Evolutionary conservation across 495 filamentous ascomycete species (phyloP), one percentile per base, ranked within the genome.

Genomic region (Penicillium simplicissimum): DNA sequence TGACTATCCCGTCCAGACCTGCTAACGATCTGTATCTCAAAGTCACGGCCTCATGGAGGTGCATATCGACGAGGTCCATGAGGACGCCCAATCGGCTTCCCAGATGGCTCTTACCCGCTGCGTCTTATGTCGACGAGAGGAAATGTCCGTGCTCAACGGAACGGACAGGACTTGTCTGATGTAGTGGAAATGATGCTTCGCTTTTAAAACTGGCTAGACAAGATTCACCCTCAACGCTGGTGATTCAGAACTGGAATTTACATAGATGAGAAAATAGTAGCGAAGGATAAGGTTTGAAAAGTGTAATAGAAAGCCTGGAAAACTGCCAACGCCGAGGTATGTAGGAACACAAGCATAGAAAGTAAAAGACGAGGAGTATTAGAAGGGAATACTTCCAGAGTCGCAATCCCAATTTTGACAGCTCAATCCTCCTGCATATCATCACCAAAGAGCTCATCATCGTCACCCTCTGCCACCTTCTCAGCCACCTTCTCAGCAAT

Each of bases 401-500:
- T 15, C 6, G n/a, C 36, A 52, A 38, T 48, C 17, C 38, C 23
- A 48, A 38, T 56, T n/a, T 40, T 65, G 15, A n/a, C 21, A 15
- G 15, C 35, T 55, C 23, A 55, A n/a, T 55, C 53, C 19, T 72
- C 70, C 61, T 72, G 56, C 71, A 74, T 74, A 59, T 70, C 64
- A 8, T 67, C 68, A 19, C 65, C 69, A 34, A 73, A 73, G 17
- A 73, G 51, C 37, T 69, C 71, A 7, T 70, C 65, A 11, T 66
- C 63, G 5, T 67, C 48, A 9, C 14, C 51, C 33, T 53, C 19
- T 9, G 28, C 48, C 14, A 5, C 28, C 48, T 52, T 28, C 31
- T 28, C 62, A 38, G n/a, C 42, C 55, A 48, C 64, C 34, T 48
- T 55, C 19, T n/a, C n/a, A n/a, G n/a, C n/a, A n/a, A n/a, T n/a